Evolutionary conservation across 2,329 filamentous ascomycete genomes (phyloP), one percentile per base, ranked within the genome.

Genomic region (Pleomassaria siparia): DNA sequence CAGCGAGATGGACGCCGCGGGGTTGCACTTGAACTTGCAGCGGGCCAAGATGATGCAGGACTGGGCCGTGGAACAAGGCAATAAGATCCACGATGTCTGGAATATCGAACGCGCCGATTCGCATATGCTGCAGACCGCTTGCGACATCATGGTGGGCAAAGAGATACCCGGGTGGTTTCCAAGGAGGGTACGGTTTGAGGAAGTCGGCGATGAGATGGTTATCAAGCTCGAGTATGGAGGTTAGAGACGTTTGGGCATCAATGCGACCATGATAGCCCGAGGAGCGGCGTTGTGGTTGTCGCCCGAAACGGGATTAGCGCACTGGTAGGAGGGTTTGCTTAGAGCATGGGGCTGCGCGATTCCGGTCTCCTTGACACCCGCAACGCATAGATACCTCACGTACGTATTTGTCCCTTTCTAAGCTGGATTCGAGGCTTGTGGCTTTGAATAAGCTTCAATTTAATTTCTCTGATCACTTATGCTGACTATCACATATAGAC

Each of bases 161-260:
- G 37, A 15, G 13, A 40, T 40, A 7, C 37, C 37, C 4, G 37
- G 16, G 15, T 40, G 37, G 37, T 10, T 40, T 9, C 37, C 37
- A 20, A 13, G 22, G 15, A 26, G 25, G 13, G 24, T 40, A n/a
- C 18, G 16, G 24, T 40, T 40, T 16, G 15, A 40, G n/a, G 7
- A 40, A 16, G 22, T 26, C 9, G 37, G 37, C 9, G 37, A 40
- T 3, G 37, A 40, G 37, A 18, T 40, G 37, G 37, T 40, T 29
- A 40, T 40, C 22, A 40, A 28, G 24, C 22, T 40, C 13, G 22
- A 40, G 37, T 40, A 37, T n/a, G 9, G 3, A 13, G 24, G 24
- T 24, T 37, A 16, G 25, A 28, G 25, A 8, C 12, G 25, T 28
- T 12, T 28, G 12, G 7, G 25, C 12, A 28, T 28, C 25, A 32